Evolutionary conservation across 768 basidiomycete genomes (phyloP).

Genomic region (Mycena alexandri): DNA sequence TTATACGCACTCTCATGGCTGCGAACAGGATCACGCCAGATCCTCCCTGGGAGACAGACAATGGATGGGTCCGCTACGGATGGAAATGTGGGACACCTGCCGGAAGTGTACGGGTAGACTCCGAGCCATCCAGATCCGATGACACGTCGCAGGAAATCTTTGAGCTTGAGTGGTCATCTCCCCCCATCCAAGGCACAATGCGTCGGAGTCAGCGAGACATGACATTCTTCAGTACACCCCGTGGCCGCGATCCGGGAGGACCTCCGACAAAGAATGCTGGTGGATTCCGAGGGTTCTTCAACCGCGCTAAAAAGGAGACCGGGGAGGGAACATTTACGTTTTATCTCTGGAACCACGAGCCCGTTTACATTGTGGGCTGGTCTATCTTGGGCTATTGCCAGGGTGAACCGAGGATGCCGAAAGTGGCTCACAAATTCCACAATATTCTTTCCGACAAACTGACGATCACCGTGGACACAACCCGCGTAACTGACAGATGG

Average conservation of each 20-base stretch:
- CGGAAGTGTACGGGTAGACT: slow-evolving; percentile 17
- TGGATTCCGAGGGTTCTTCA: background rate
- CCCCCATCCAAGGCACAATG: slow-evolving; percentile 11
- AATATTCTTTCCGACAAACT: slow-evolving; percentile 33
- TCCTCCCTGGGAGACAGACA: slow-evolving; percentile 1
- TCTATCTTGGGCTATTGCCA: slow-evolving; percentile 35
- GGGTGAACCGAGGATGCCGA: slow-evolving; percentile 17
- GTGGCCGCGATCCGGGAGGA: background rate
- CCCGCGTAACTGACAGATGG: too few relatives aligned
- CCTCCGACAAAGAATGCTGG: background rate
- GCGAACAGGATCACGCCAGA: slow-evolving; percentile 15
- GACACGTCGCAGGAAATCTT: slow-evolving; percentile 27
- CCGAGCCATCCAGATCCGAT: slow-evolving; percentile 13
- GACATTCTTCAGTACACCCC: slow-evolving; percentile 20
- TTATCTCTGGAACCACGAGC: slow-evolving; percentile 18
- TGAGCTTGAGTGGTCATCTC: slow-evolving; percentile 32
- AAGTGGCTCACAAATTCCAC: slow-evolving; percentile 30
- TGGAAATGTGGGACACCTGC: slow-evolving; percentile 37
- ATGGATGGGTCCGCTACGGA: background rate
- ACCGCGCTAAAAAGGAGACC: background rate
- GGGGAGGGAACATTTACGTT: slow-evolving; percentile 10
- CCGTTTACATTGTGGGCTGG: slow-evolving; percentile 37
- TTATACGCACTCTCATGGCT: slow-evolving; percentile 27
- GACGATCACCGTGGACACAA: background rate
- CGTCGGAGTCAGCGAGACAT: slow-evolving; percentile 18